A percentile compares a stretch with the other conserved stretches of the same genome.
These are phyloP conservation scores for Purpureocillium lavendulum DNA, from an alignment of 2,329 filamentous ascomycete species.

Conservation along the genomic window DNA sequence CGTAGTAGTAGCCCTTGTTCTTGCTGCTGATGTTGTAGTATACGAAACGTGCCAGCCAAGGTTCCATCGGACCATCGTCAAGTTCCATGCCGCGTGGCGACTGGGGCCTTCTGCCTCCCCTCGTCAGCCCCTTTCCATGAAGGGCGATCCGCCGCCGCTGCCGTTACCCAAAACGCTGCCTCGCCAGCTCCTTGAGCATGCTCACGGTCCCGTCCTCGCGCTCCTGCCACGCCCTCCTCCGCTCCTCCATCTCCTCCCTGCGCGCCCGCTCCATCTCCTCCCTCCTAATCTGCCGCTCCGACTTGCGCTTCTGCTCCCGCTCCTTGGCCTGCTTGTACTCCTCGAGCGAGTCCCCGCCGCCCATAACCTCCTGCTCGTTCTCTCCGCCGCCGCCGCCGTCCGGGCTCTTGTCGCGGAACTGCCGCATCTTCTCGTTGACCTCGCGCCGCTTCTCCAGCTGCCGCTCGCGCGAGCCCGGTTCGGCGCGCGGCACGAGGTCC, in stretches of 20 bases:
- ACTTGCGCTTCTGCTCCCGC: conserved; percentile 64
- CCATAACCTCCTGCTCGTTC: conserved; percentile 69
- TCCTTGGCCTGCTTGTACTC: conserved; percentile 63
- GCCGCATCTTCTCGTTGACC: conserved; percentile 61
- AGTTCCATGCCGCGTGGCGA: too few relatives aligned
- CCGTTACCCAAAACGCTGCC: conserved; percentile 67
- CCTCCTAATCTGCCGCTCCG: conserved; percentile 70
- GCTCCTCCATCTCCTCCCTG: conserved; percentile 72
- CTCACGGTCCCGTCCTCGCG: conserved; percentile 81
- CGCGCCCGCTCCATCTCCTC: conserved; percentile 73
- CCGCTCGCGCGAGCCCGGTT: conserved; percentile 74
- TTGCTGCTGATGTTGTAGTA: too few relatives aligned
- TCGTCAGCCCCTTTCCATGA: too few relatives aligned
- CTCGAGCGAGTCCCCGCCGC: conserved; percentile 53
- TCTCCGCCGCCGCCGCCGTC: conserved; percentile 32
- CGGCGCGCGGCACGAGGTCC: conserved; percentile 74
- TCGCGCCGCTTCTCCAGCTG: conserved; percentile 78
- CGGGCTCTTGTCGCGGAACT: conserved; percentile 64
- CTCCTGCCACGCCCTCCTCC: conserved; percentile 57
- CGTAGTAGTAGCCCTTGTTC: too few relatives aligned
- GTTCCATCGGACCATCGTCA: too few relatives aligned
- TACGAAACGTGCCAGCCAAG: too few relatives aligned
- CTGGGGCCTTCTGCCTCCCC: too few relatives aligned
- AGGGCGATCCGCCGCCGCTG: too few relatives aligned
- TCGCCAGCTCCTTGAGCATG: conserved; percentile 71